Percentiles rank a stretch among this genome's conserved stretches.
Evolutionary conservation across 768 basidiomycete genomes (phyloP).

Genomic region (Austroboletus festivus): DNA sequence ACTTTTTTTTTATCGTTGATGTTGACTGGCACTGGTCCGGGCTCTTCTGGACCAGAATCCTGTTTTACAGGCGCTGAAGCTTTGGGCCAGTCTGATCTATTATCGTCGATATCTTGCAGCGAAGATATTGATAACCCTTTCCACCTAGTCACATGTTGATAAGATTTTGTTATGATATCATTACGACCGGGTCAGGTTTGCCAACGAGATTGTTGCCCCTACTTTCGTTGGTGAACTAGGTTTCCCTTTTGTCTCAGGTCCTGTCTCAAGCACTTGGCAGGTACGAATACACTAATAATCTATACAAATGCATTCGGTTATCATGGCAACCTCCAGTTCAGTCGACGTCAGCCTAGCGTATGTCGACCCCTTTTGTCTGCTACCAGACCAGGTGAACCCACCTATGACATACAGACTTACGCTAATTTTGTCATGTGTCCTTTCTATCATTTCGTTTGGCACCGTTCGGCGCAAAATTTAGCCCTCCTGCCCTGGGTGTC

Average conservation of each 20-base stretch:
- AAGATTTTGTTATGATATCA: conserved; percentile 9
- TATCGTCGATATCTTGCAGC: background rate
- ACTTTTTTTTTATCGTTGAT: too few species aligned
- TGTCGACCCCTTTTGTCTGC: background rate
- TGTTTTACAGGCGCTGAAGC: too few species aligned
- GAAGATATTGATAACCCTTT: background rate
- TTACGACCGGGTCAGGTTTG: background rate
- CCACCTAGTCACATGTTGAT: background rate
- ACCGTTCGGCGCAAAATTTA: too few species aligned
- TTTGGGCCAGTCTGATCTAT: too few species aligned
- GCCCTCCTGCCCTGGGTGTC: too few species aligned
- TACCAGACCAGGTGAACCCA: too few species aligned
- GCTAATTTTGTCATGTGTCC: too few species aligned
- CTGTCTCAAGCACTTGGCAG: background rate
- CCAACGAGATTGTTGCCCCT: background rate
- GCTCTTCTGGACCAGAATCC: too few species aligned
- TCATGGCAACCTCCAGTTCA: background rate
- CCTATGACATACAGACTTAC: too few species aligned
- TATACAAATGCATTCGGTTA: background rate
- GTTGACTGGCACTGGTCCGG: too few species aligned
- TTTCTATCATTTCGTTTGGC: too few species aligned
- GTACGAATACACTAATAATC: background rate
- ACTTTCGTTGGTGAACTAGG: too few species aligned
- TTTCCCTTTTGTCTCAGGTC: background rate
- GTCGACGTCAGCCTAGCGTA: conserved; percentile 7